Base-by-base conservation (phyloP, 2,329 filamentous ascomycete species). In the Beauveria rudraprayagi region DNA sequence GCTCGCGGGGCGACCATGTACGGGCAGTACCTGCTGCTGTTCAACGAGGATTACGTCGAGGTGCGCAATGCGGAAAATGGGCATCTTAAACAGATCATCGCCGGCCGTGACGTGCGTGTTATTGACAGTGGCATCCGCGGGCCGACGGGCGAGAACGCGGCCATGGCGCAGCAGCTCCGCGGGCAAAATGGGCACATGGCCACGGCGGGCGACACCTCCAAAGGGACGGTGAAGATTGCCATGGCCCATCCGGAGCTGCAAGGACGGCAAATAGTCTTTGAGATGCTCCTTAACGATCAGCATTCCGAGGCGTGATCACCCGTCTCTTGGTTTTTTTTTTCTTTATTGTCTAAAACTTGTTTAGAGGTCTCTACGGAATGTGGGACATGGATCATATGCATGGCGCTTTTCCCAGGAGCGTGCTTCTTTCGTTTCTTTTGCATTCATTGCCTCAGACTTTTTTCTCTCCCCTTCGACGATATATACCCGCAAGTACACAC, bases 51-150 rank as follows among this genome's bases (percentile, higher is more conserved):
- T 73, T 99, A 97, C 67, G 91, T 99, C 53, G 94, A 99, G 77
- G 91, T 99, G 58, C 85, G 94, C 60, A 97, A 99, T 69, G 94
- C 94, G 19, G 91, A 97, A 77, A 97, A 97, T 70, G 94, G 94
- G 0, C 84, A 95, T 22, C 74, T 99, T 65, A 84, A 94, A 68
- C 94, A 99, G 77, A 94, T 99, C 62, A 96, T 99, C 67, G 88
- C 92, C 0, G 94, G 94, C 0, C 82, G 90, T 64, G 92, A 97
- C 70, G 91, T 99, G 54, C 87, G 89, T 65, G 91, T 92, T 67
- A 80, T 99, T 10, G 95, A 99, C 72, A 92, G 95, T 69, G 92
- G 91, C 7, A 82, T 88, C 66, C 76, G 86, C 61, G 82, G 87
- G 9, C 80, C 85, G 44, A 81, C 83, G 17, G 83, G 83, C 28